phyloP scores from a whole-genome alignment of 164 flowering plant genomes.

The Litsea cubeba region DNA sequence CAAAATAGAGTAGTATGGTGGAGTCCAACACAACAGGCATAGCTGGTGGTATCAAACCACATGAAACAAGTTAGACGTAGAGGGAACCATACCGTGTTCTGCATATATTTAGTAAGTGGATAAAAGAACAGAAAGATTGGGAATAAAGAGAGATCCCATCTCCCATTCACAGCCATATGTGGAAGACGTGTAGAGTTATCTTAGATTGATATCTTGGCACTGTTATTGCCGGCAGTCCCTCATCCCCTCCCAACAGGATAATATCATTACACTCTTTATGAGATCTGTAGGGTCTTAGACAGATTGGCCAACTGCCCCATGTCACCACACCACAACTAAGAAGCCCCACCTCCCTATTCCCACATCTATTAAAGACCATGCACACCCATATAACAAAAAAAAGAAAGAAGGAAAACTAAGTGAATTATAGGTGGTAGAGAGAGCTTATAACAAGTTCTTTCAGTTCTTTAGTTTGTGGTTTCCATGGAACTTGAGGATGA shows the following conservation, averaged over 20 bases:
- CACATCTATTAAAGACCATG: conserved; percentile 27
- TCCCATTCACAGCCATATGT: conserved; percentile 34
- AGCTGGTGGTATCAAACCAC: neutral
- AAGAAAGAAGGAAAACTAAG: neutral
- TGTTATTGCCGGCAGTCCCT: conserved; percentile 33
- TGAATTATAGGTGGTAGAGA: neutral
- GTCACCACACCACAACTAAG: conserved; percentile 45
- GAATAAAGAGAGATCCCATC: neutral
- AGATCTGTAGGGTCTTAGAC: conserved; percentile 41
- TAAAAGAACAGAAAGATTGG: neutral
- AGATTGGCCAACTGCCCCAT: conserved; percentile 47
- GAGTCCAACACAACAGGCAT: neutral
- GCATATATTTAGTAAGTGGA: neutral
- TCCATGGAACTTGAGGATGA: conserved; percentile 60
- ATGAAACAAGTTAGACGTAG: neutral
- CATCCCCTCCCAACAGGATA: conserved; percentile 45
- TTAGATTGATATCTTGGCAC: conserved; percentile 40
- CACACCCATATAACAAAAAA: neutral
- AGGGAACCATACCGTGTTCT: neutral
- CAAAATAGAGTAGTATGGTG: neutral
- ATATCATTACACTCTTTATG: conserved; percentile 32
- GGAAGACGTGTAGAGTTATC: conserved; percentile 30
- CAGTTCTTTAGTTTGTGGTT: conserved; percentile 1
- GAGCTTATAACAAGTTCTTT: neutral
- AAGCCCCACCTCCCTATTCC: conserved; percentile 24